Conservation (phyloP, 371 early-diverging fungal genomes). For the Apophysomyces elegans region DNA sequence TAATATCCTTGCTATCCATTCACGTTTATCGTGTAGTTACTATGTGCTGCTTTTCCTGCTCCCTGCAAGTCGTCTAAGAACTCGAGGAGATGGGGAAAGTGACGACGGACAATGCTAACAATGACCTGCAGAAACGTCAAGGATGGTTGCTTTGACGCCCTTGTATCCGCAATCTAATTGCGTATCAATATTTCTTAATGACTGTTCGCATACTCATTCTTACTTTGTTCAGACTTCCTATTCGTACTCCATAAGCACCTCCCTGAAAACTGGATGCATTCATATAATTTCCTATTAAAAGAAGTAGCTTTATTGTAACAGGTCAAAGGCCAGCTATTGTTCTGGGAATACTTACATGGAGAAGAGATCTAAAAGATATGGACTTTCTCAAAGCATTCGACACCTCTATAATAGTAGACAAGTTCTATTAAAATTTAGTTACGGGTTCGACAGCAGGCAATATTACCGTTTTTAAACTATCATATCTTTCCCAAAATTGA, state of each 20-base stretch:
- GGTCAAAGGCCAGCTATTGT: not conserved
- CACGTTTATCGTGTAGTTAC: slow-evolving; percentile 11
- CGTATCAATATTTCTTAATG: not conserved
- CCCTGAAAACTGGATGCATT: slow-evolving; percentile 57
- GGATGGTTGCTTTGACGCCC: slow-evolving; percentile 43
- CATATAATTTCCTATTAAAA: slow-evolving; percentile 63
- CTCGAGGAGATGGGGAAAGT: slow-evolving; percentile 49
- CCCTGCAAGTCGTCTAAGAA: slow-evolving; percentile 31
- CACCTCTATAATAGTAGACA: slow-evolving; percentile 37
- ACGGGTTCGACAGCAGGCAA: not conserved
- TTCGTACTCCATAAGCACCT: slow-evolving; percentile 57
- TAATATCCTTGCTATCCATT: no score
- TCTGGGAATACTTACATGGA: slow-evolving; percentile 24
- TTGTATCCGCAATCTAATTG: slow-evolving; percentile 52
- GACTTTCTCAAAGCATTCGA: slow-evolving; percentile 38
- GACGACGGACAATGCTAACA: slow-evolving; percentile 35
- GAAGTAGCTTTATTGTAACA: slow-evolving; percentile 26
- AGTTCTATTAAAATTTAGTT: slow-evolving; percentile 28
- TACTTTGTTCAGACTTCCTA: slow-evolving; percentile 54
- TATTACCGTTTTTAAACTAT: slow-evolving; percentile 34
- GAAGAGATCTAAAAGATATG: slow-evolving; percentile 30
- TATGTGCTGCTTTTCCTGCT: slow-evolving; percentile 30
- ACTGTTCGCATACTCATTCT: not conserved
- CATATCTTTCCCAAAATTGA: slow-evolving; percentile 55
- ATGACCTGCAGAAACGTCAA: slow-evolving; percentile 49